A percentile compares a stretch with the other conserved stretches of the same genome.
phyloP scores from a whole-genome alignment of 129 eudicot genomes.

The sunflower (Helianthus annuus) region DNA sequence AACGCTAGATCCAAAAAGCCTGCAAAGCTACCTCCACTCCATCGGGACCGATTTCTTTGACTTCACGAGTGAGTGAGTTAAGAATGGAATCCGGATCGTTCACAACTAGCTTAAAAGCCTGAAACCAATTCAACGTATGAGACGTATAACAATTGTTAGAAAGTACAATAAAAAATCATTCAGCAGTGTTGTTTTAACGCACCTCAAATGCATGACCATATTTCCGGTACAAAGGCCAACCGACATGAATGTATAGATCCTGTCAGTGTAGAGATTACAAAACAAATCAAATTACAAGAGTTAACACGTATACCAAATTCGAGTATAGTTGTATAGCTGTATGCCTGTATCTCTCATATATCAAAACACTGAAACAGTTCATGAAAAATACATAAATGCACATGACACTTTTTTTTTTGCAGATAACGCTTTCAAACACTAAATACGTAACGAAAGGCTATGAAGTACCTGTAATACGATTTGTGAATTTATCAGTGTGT shows the following conservation, averaged over 20 bases:
- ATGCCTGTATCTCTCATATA: constrained; percentile 2
- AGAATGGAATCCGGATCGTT: constrained; percentile 86
- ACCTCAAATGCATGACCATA: constrained; percentile 99
- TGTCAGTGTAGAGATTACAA: constrained; percentile 28
- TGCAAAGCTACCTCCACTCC: constrained; percentile 71
- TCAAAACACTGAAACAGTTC: not conserved
- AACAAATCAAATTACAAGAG: constrained; percentile 20
- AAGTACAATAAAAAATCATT: not conserved
- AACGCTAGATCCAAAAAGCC: not conserved
- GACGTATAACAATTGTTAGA: not conserved
- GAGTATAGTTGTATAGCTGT: not conserved
- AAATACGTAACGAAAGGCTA: not conserved
- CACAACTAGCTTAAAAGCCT: constrained; percentile 88
- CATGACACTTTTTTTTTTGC: not conserved
- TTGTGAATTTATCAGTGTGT: not conserved
- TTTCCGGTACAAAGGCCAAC: constrained; percentile 93
- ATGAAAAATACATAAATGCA: not conserved
- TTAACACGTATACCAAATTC: not conserved
- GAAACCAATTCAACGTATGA: constrained; percentile 19
- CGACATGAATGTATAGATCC: constrained; percentile 89
- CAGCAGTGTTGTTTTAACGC: constrained; percentile 5
- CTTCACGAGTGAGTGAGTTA: constrained; percentile 78
- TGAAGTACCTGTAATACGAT: not conserved
- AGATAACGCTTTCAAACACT: not conserved
- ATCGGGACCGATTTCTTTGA: constrained; percentile 83